These are phyloP conservation scores for Chrysochromulina parva DNA, from an alignment of 78 protist genomes.

Conservation along the genomic window DNA sequence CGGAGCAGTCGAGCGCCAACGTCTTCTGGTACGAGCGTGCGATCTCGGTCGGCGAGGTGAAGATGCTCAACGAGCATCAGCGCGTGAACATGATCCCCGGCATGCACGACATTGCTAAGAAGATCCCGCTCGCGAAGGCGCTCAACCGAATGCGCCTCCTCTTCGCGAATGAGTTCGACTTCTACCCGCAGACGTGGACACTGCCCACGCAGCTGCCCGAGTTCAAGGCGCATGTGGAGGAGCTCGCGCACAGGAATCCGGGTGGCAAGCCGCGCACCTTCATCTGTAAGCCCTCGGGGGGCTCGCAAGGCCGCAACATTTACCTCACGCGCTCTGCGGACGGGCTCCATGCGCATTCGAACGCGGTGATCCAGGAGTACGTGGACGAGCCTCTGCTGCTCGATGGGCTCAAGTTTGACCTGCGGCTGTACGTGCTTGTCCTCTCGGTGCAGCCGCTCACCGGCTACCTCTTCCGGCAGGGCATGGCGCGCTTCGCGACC, in stretches of 20 bases:
- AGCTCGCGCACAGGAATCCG: too few species aligned
- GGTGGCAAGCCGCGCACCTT: neutral
- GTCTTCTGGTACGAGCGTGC: slow-evolving; percentile 8
- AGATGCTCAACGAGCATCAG: neutral
- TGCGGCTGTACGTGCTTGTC: slow-evolving; percentile 20
- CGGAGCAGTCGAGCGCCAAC: neutral
- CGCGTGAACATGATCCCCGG: neutral
- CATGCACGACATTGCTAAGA: neutral
- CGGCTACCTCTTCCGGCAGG: neutral
- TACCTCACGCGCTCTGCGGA: neutral
- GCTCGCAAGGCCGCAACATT: neutral
- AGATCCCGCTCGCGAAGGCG: neutral
- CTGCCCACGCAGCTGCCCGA: neutral
- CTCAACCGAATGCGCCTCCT: neutral
- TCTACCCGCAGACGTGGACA: neutral
- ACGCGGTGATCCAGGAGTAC: slow-evolving; percentile 11
- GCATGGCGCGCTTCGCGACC: slow-evolving; percentile 29
- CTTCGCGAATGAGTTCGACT: neutral
- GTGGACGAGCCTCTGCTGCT: neutral
- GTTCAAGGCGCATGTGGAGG: neutral
- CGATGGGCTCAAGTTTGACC: slow-evolving; percentile 37
- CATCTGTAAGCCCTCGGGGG: slow-evolving; percentile 6
- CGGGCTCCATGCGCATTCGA: neutral
- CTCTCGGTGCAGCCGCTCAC: neutral
- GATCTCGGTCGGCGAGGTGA: neutral